Conservation (phyloP, 176 grass and related monocot genomes). For the Paspalum notatum region DNA sequence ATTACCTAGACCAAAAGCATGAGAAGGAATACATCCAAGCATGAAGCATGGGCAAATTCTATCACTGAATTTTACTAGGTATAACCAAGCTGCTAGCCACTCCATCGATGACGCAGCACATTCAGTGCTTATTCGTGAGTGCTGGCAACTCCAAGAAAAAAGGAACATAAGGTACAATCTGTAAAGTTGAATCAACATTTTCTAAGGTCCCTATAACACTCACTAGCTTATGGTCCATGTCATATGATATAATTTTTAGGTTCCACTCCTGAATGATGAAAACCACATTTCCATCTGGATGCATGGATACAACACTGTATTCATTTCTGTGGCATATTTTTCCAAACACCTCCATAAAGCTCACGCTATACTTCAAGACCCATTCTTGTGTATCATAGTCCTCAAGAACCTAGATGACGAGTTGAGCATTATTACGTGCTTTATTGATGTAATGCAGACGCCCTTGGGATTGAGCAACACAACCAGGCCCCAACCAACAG, state of each 20-base stretch:
- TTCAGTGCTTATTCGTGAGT: neutral
- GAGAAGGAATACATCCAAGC: neutral
- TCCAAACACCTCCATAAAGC: neutral
- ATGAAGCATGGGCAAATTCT: neutral
- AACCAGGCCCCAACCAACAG: neutral
- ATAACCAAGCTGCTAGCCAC: neutral
- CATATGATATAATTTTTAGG: constrained; percentile 10
- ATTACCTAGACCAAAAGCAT: neutral
- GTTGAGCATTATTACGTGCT: neutral
- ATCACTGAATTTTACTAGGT: neutral
- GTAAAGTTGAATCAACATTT: neutral
- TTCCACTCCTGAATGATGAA: neutral
- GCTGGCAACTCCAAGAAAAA: neutral
- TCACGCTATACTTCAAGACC: neutral
- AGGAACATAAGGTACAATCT: neutral
- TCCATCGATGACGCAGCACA: neutral
- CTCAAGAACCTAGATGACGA: constrained; percentile 3
- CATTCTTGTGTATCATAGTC: neutral
- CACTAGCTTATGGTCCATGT: neutral
- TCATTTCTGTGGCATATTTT: neutral
- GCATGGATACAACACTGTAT: neutral
- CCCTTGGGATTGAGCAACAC: neutral
- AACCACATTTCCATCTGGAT: neutral
- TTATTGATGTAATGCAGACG: neutral
- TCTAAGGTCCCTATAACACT: neutral